phyloP scores from a whole-genome alignment of 2,329 filamentous ascomycete species.

The Colletotrichum higginsianum region DNA sequence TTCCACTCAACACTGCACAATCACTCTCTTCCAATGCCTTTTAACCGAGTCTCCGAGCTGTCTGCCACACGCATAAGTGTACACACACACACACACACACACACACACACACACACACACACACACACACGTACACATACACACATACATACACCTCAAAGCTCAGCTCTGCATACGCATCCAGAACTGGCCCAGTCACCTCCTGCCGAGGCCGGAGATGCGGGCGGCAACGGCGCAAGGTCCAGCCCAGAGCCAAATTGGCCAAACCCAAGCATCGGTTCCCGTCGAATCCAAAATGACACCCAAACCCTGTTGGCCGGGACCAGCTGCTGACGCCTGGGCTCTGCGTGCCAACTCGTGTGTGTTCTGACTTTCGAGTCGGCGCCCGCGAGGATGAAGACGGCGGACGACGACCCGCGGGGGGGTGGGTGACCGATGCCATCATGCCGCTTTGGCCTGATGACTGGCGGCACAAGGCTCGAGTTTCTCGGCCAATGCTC shows the following conservation, averaged over 20 bases:
- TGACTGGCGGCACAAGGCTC: constrained; percentile 27
- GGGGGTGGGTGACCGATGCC: constrained; percentile 29
- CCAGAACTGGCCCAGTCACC: constrained; percentile 27
- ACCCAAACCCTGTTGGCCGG: constrained; percentile 23
- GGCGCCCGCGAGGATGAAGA: constrained; percentile 24
- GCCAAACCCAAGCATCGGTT: constrained; percentile 29
- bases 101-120: neutral
- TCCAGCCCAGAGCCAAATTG: constrained; percentile 21
- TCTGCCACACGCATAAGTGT: constrained; percentile 3
- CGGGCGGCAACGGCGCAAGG: constrained; percentile 40
- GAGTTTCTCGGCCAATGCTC: constrained; percentile 20
- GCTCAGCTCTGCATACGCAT: constrained; percentile 36
- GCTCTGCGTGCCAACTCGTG: constrained; percentile 30
- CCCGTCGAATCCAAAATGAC: constrained; percentile 15
- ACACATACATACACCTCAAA: constrained; percentile 4
- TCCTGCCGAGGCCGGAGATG: constrained; percentile 38
- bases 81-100: constrained; percentile 1
- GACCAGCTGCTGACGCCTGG: constrained; percentile 39
- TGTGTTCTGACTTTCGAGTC: neutral
- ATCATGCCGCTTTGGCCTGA: constrained; percentile 40
- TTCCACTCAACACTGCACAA: constrained; percentile 17
- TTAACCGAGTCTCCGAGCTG: constrained; percentile 30
- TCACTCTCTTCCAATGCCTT: constrained; percentile 31
- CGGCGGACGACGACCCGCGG: constrained; percentile 29
- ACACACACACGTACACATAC: too few species aligned